phyloP scores from a whole-genome alignment of 2,329 filamentous ascomycete species.

The Trichoderma sp. region DNA sequence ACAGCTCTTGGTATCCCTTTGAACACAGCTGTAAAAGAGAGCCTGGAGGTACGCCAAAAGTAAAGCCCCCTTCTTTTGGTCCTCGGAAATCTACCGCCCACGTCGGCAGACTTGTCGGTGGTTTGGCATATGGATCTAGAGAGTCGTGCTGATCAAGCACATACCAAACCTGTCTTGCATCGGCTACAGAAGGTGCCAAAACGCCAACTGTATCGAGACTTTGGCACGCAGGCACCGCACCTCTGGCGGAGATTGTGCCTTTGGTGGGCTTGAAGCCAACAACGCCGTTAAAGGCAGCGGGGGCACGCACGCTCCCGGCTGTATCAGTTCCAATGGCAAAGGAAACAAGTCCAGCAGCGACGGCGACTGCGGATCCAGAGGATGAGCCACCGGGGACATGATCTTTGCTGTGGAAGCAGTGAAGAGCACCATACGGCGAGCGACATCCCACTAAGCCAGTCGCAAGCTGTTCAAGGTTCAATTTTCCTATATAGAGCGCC shows the following conservation, averaged over 20 bases:
- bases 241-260: constrained; percentile 9
- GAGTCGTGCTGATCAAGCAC: constrained; percentile 3
- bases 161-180: constrained; percentile 14
- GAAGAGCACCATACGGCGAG: constrained; percentile 26
- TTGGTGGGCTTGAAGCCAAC: constrained; percentile 26
- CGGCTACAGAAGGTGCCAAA: neutral
- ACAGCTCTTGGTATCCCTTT: neutral
- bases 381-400: constrained; percentile 31
- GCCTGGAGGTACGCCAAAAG: neutral
- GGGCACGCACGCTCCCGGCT: constrained; percentile 28
- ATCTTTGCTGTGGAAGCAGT: constrained; percentile 25
- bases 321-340: constrained; percentile 31
- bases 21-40: neutral
- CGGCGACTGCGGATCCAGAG: constrained; percentile 28
- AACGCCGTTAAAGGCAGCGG: constrained; percentile 29
- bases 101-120: neutral
- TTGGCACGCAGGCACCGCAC: neutral
- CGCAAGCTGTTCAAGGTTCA: constrained; percentile 50
- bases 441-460: constrained; percentile 30
- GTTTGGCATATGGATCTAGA: constrained; percentile 12
- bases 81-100: constrained; percentile 15
- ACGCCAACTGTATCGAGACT: constrained; percentile 10
- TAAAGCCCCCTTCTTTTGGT: constrained; percentile 2
- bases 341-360: constrained; percentile 28
- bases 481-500: constrained; percentile 46